Conservation (phyloP, 1,284 basidiomycete species). For the Melanopsichium pennsylvanicum region DNA sequence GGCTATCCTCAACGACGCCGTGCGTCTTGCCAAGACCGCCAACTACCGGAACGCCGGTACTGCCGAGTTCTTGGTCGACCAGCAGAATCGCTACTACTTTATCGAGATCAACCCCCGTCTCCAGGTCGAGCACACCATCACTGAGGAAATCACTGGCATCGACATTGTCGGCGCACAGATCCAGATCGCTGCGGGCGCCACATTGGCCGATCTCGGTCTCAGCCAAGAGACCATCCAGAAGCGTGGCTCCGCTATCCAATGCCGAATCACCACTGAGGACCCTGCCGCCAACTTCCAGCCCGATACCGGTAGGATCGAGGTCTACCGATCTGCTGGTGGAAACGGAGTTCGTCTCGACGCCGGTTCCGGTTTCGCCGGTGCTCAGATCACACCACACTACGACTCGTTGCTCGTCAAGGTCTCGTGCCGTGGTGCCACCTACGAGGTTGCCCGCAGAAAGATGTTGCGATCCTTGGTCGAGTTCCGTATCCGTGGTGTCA, state of each 20-base stretch:
- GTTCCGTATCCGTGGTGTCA: slow-evolving; percentile 99
- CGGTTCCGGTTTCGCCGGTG: slow-evolving; percentile 96
- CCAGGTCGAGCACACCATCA: slow-evolving; percentile 95
- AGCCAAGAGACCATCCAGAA: slow-evolving; percentile 96
- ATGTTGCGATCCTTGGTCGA: slow-evolving; percentile 98
- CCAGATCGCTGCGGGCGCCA: slow-evolving; percentile 93
- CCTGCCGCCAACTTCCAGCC: slow-evolving; percentile 90
- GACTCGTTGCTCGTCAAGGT: slow-evolving; percentile 98
- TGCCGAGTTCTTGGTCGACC: slow-evolving; percentile 96
- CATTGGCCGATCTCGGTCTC: slow-evolving; percentile 91
- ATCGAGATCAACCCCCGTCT: slow-evolving; percentile 99
- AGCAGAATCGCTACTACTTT: slow-evolving; percentile 94
- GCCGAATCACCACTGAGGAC: slow-evolving; percentile 99
- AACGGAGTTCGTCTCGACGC: slow-evolving; percentile 98
- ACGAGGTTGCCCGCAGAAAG: slow-evolving; percentile 97
- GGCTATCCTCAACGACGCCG: slow-evolving; percentile 97
- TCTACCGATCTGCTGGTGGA: slow-evolving; percentile 97
- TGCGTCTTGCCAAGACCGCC: slow-evolving; percentile 94
- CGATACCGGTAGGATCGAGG: slow-evolving; percentile 98
- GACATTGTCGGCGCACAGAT: slow-evolving; percentile 97
- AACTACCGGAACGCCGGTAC: slow-evolving; percentile 99
- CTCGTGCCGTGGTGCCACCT: slow-evolving; percentile 93
- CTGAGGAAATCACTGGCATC: slow-evolving; percentile 98
- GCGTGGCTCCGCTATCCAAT: slow-evolving; percentile 97
- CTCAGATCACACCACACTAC: slow-evolving; percentile 99